phyloP scores from a whole-genome alignment of 2,329 filamentous ascomycete species.

The Penicillium sp. region DNA sequence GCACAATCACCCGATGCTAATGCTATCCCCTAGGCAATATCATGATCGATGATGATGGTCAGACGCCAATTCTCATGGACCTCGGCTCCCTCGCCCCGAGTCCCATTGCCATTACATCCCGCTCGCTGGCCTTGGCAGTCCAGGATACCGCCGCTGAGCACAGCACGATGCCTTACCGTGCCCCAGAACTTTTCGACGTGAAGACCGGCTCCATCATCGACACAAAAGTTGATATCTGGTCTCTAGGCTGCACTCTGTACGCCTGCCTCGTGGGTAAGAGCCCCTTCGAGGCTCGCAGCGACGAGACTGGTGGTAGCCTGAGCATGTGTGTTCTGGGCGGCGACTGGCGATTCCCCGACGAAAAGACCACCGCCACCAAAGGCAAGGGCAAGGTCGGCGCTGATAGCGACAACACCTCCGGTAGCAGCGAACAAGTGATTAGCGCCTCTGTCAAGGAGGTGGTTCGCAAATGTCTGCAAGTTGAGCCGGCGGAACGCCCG shows the following conservation, averaged over 20 bases:
- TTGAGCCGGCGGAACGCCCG: slow-evolving; percentile 85
- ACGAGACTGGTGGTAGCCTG: slow-evolving; percentile 92
- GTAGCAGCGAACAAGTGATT: slow-evolving; percentile 58
- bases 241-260: slow-evolving; percentile 93
- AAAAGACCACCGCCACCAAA: slow-evolving; percentile 64
- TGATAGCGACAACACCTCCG: slow-evolving; percentile 23
- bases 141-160: slow-evolving; percentile 96
- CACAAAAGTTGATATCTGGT: slow-evolving; percentile 98
- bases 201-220: slow-evolving; percentile 90
- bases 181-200: slow-evolving; percentile 96
- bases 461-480: slow-evolving; percentile 79
- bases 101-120: slow-evolving; percentile 84
- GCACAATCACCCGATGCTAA: not conserved
- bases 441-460: slow-evolving; percentile 84
- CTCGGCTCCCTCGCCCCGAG: slow-evolving; percentile 87
- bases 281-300: slow-evolving; percentile 91
- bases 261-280: slow-evolving; percentile 95
- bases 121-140: slow-evolving; percentile 85
- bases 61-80: slow-evolving; percentile 93
- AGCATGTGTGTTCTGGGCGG: slow-evolving; percentile 91
- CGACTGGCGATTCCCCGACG: slow-evolving; percentile 95
- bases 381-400: slow-evolving; percentile 54
- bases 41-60: slow-evolving; percentile 93
- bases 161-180: slow-evolving; percentile 97
- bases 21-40: slow-evolving; percentile 70